These are phyloP conservation scores for Diospyros kaki DNA, from an alignment of 148 eudicot species.

Conservation along the genomic window DNA sequence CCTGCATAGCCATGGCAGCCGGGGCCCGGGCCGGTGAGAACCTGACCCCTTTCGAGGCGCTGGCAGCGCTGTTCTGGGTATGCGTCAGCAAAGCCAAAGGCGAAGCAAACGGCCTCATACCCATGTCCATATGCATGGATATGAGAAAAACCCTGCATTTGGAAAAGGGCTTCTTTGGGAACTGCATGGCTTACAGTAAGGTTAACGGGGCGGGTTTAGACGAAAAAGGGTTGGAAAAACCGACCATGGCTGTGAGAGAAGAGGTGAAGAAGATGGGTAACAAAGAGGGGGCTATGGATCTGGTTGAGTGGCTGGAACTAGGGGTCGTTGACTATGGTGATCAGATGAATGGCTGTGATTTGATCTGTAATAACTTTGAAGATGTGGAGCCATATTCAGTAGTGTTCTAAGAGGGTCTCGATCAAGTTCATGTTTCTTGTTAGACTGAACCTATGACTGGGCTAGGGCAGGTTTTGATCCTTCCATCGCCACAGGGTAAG, in stretches of 20 bases:
- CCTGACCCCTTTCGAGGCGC: conserved; percentile 38
- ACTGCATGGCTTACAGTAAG: conserved; percentile 51
- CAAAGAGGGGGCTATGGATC: conserved; percentile 31
- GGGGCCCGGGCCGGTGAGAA: background rate
- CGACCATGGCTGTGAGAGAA: conserved; percentile 30
- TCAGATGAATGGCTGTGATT: conserved; percentile 18
- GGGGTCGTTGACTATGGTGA: background rate
- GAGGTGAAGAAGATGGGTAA: conserved; percentile 31
- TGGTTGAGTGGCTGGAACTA: conserved; percentile 50
- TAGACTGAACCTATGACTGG: conserved; percentile 37
- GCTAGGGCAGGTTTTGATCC: conserved; percentile 38
- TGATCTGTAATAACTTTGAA: conserved; percentile 47
- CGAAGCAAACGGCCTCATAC: conserved; percentile 23
- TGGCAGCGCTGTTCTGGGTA: conserved; percentile 50
- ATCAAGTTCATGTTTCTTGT: conserved; percentile 32
- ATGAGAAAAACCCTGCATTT: conserved; percentile 38
- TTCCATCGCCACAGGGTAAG: conserved; percentile 38
- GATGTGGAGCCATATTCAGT: conserved; percentile 26
- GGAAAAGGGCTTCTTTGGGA: conserved; percentile 64
- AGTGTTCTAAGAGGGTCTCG: conserved; percentile 23
- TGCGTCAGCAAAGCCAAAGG: conserved; percentile 47
- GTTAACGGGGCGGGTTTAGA: conserved; percentile 26
- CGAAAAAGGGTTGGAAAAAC: conserved; percentile 22
- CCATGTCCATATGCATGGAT: conserved; percentile 53
- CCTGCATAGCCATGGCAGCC: conserved; percentile 32